Percentiles rank a stretch among this genome's conserved stretches.
These are phyloP conservation scores for Coemansia sp. DNA, from an alignment of 192 early-diverging fungal species.

Conservation along the genomic window DNA sequence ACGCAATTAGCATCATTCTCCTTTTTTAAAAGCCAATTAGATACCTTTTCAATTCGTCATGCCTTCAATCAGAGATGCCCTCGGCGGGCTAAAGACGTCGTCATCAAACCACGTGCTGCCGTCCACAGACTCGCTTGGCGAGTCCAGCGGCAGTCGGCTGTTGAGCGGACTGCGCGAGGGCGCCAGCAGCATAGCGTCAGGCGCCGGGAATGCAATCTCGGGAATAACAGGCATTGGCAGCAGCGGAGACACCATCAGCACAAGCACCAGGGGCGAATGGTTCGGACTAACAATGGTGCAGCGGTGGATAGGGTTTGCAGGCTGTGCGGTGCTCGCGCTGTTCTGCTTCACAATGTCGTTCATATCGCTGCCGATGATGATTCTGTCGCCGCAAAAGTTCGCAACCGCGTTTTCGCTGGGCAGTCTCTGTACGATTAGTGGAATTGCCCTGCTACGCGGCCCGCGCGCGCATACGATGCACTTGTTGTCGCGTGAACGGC, in stretches of 20 bases:
- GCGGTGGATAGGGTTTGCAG: conserved; percentile 54
- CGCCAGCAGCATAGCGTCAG: conserved; percentile 43
- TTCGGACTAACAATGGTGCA: conserved; percentile 55
- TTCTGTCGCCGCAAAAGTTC: conserved; percentile 72
- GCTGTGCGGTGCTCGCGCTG: conserved; percentile 49
- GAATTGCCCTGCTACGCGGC: conserved; percentile 77
- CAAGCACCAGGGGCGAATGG: conserved; percentile 47
- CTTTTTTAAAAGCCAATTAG: background rate
- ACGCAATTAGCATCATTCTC: background rate
- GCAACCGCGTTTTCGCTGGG: conserved; percentile 77
- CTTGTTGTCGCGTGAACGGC: conserved; percentile 72
- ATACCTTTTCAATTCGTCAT: conserved; percentile 9
- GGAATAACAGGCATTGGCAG: conserved; percentile 23
- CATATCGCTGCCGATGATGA: conserved; percentile 64
- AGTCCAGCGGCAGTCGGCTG: conserved; percentile 31
- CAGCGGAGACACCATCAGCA: conserved; percentile 2
- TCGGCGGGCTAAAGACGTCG: conserved; percentile 54
- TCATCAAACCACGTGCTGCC: conserved; percentile 44
- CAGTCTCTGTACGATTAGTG: conserved; percentile 51
- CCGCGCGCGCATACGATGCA: conserved; percentile 80
- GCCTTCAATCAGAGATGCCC: conserved; percentile 50
- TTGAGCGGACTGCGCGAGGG: conserved; percentile 48
- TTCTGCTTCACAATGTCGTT: conserved; percentile 59
- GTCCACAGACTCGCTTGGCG: conserved; percentile 16
- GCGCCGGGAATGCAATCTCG: conserved; percentile 36